These are phyloP conservation scores for Taphrina confusa DNA, from an alignment of 1,139 yeast genomes.

Conservation along the genomic window DNA sequence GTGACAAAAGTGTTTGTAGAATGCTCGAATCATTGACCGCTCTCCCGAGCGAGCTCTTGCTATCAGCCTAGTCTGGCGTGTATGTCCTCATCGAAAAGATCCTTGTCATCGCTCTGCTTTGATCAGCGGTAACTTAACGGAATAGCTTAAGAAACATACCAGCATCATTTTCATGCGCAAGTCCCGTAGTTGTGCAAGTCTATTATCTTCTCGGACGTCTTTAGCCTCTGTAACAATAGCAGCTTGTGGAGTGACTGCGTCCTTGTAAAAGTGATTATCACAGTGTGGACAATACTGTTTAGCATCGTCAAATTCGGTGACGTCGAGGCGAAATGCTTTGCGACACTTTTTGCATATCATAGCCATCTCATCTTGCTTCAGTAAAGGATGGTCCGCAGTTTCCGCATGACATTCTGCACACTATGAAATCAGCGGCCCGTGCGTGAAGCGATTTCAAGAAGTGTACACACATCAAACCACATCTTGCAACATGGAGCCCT, in stretches of 20 bases:
- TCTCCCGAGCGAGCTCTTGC: neutral
- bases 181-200: conserved; percentile 31
- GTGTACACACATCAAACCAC: conserved; percentile 2
- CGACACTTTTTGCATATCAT: conserved; percentile 48
- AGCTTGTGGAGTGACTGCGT: conserved; percentile 42
- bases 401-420: conserved; percentile 49
- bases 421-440: conserved; percentile 46
- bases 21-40: no score
- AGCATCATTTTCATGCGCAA: conserved; percentile 34
- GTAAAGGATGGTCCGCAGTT: conserved; percentile 45
- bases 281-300: conserved; percentile 49
- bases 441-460: neutral
- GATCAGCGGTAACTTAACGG: neutral
- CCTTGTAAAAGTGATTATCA: conserved; percentile 48
- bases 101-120: conserved; percentile 23
- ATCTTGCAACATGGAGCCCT: conserved; percentile 45
- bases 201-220: conserved; percentile 34
- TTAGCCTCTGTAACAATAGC: conserved; percentile 34
- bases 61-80: conserved; percentile 20
- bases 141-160: neutral
- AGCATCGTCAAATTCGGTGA: conserved; percentile 46
- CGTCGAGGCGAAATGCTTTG: conserved; percentile 48
- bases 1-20: no score
- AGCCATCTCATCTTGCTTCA: conserved; percentile 47
- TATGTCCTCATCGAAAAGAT: conserved; percentile 28